Base-by-base conservation (phyloP, 108 stramenopile species). In the Skeletonema costatum region DNA sequence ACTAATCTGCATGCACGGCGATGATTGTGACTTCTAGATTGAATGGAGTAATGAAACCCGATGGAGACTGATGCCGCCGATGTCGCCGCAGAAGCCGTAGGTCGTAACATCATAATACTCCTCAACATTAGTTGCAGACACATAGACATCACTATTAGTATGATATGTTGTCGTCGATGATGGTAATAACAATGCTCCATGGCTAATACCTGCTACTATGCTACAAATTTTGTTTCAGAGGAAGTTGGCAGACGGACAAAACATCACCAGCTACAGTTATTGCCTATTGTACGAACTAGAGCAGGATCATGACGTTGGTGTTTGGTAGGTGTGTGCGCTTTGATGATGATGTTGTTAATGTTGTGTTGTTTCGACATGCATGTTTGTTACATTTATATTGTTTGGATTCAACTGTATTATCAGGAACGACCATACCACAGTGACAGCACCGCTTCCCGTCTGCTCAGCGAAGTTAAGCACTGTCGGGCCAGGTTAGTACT, bases 381-480 rank as follows among this genome's bases (percentile, higher is more conserved):
- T 25, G 25, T 25, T 0, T 0, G 25, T 25, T 7, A 8, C 5
- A 41, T 41, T 41, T 41, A 41, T 44, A 44, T 2, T 16, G 6
- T 16, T 6, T 41, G 2, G 0, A 14, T 44, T 16, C 42, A 44
- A n/a, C n/a, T n/a, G n/a, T n/a, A n/a, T n/a, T n/a, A n/a, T 56
- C 81, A 82, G 85, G 85, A 86, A 86, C 84, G 84, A 85, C 81
- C 87, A 87, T 75, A 87, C 87, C 71, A 87, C 76, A 77, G 81
- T 87, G 86, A 87, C 83, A 87, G 83, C 83, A 85, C 86, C 86
- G 84, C 86, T 84, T 87, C 86, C 86, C 86, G 84, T 87, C 82
- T 84, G 86, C 86, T 87, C 86, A 84, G 86, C 86, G 81, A 87
- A 87, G 86, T 85, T 85, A 82, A 85, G 85, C 85, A 85, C 77